Base-by-base conservation (phyloP, 495 filamentous ascomycete genomes). In the Hypoxylon fragiforme region DNA sequence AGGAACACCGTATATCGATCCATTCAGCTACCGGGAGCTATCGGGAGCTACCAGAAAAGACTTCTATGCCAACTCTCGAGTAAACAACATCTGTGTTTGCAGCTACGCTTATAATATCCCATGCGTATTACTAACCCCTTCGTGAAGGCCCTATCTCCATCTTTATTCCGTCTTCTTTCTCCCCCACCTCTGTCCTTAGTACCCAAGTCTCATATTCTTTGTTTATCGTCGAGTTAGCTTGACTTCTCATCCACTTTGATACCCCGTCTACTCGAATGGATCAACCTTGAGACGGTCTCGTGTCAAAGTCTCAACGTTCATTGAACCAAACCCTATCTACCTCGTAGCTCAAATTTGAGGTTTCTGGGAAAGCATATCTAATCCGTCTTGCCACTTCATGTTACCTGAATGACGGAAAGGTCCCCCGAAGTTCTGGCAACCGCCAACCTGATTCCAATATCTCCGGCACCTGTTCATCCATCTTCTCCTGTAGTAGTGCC, bases 401-500 rank as follows among this genome's bases (percentile, higher is more conserved):
- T 19, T 20, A 28, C 8, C 57, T 61, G 51, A 51, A 76, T 76
- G 74, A 62, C 61, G 46, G 68, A 66, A 34, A 67, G 58, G 26
- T 56, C 64, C 3, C 69, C 66, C 11, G 53, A 67, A 53, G 41
- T 69, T 35, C 50, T 71, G 60, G 72, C 73, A 42, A 50, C 70
- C 35, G 70, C 73, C 65, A 60, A 66, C 58, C 51, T 76, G 7
- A 63, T 60, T 18, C 63, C 60, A 18, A 18, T 70, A 8, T 70
- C 73, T 40, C 53, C 73, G 60, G 47, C 61, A 50, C 58, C 69
- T 34, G 35, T 70, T 40, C 64, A 72, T 39, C 57, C 46, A 31
- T 45, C 64, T 14, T 69, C 69, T n/a, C 60, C 67, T n/a, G 48
- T 68, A 24, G 57, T 70, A 31, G 62, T 70, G n/a, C 68, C 69